These are phyloP conservation scores for Dendrothele bispora DNA, from an alignment of 768 basidiomycete genomes.

Conservation along the genomic window DNA sequence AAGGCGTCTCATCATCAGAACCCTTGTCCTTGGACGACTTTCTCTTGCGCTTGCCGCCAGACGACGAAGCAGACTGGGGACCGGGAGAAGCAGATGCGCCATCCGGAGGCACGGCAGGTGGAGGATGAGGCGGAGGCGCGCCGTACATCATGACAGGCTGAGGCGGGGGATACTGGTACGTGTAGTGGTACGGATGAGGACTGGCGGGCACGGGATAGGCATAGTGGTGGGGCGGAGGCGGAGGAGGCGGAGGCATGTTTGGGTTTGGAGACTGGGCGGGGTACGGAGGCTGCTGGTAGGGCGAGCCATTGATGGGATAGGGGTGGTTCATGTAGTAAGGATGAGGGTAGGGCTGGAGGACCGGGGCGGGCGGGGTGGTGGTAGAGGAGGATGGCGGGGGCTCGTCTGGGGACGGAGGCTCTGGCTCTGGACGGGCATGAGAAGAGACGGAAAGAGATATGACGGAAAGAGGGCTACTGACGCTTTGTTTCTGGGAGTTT, in stretches of 20 bases:
- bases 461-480: conserved; percentile 21
- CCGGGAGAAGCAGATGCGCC: conserved; percentile 25
- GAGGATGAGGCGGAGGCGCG: conserved; percentile 39
- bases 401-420: conserved; percentile 26
- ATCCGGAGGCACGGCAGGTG: conserved; percentile 32
- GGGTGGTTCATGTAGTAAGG: conserved; percentile 68
- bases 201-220: conserved; percentile 57
- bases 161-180: conserved; percentile 63
- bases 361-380: conserved; percentile 36
- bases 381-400: conserved; percentile 26
- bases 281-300: conserved; percentile 46
- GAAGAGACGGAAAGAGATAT: conserved; percentile 7
- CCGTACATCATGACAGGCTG: conserved; percentile 75
- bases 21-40: conserved; percentile 45
- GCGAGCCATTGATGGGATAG: conserved; percentile 62
- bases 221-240: conserved; percentile 46
- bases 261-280: conserved; percentile 34
- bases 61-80: conserved; percentile 30
- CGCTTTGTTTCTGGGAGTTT: conserved; percentile 37
- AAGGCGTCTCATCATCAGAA: conserved; percentile 63
- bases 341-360: conserved; percentile 56
- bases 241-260: conserved; percentile 37
- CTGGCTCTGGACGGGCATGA: conserved; percentile 1
- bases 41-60: conserved; percentile 65
- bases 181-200: conserved; percentile 49